phyloP scores from a whole-genome alignment of 768 basidiomycete genomes.

The Xerocomus brunneocitrinus region DNA sequence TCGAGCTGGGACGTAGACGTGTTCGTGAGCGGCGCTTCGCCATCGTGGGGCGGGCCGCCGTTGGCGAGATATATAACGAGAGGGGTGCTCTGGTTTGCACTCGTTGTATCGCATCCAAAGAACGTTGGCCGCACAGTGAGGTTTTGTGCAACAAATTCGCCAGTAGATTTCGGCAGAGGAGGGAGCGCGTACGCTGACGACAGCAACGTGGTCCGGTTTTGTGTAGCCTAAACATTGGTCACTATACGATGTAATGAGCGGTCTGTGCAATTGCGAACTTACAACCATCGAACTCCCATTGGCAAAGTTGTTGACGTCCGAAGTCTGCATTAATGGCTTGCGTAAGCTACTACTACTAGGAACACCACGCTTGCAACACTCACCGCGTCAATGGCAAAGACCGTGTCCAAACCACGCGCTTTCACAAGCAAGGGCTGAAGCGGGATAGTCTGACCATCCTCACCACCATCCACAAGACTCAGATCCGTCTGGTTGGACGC shows the following conservation, averaged over 20 bases:
- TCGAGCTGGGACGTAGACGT: conserved; percentile 36
- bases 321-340: conserved; percentile 3
- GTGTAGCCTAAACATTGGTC: conserved; percentile 18
- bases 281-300: conserved; percentile 27
- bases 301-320: conserved; percentile 17
- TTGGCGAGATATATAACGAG: conserved; percentile 58
- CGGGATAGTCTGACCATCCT: conserved; percentile 42
- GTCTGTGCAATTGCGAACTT: background rate
- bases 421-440: conserved; percentile 47
- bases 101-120: conserved; percentile 39
- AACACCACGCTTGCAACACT: background rate
- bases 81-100: conserved; percentile 33
- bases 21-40: conserved; percentile 39
- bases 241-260: background rate
- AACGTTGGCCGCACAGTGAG: conserved; percentile 39
- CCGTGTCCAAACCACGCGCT: conserved; percentile 43
- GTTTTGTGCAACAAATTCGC: conserved; percentile 33
- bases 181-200: conserved; percentile 33
- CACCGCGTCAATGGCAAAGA: conserved; percentile 47
- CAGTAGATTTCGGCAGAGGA: conserved; percentile 22
- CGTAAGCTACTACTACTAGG: background rate
- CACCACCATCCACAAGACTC: conserved; percentile 38
- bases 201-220: conserved; percentile 38
- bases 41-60: conserved; percentile 41
- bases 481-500: conserved; percentile 31